Evolutionary conservation across 768 basidiomycete species (phyloP), one percentile per base, ranked within the genome.

Genomic region (Leccinellum rugosiceps): DNA sequence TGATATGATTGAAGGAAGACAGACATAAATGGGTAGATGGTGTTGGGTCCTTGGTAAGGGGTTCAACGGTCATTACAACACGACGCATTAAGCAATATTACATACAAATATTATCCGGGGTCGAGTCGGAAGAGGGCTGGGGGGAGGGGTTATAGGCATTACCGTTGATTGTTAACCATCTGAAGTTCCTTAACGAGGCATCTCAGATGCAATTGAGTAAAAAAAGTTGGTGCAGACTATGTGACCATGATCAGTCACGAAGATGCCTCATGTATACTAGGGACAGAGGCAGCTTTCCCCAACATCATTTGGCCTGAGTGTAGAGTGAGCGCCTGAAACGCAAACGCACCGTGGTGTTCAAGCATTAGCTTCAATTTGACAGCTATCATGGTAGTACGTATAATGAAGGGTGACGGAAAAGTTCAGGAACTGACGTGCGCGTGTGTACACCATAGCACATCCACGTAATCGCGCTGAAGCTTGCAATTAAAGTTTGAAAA

Each of bases 1-100:
- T 65, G 66, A 85, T 74, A 86, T 87, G 62, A 90, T 73, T 41
- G 60, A 87, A 87, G 52, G 77, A 85, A 62, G 81, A 19, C 80
- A 13, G 71, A 68, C 59, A 72, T 77, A 72, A 80, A 86, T 25
- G 78, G 78, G 34, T 67, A 23, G 32, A 59, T 46, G 0, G 71
- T 55, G 14, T 48, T 60, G 52, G 52, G 55, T 31, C 51, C 50
- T 63, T 57, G 65, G 66, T 52, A 59, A 58, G 21, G 38, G 19
- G 35, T 38, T 17, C 38, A 41, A 57, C n/a, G 41, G 38, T 52
- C 6, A 55, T 53, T 28, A 58, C 60, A 34, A 49, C 53, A 57
- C 26, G 21, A 52, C 44, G n/a, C 43, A 57, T 55, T 21, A 61
- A 57, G 51, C 47, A 19, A 52, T 65, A 52, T 54, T 41, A 41